Evolutionary conservation across 371 early-diverging fungal species (phyloP).

Genomic region (Syncephalastrum sp.): DNA sequence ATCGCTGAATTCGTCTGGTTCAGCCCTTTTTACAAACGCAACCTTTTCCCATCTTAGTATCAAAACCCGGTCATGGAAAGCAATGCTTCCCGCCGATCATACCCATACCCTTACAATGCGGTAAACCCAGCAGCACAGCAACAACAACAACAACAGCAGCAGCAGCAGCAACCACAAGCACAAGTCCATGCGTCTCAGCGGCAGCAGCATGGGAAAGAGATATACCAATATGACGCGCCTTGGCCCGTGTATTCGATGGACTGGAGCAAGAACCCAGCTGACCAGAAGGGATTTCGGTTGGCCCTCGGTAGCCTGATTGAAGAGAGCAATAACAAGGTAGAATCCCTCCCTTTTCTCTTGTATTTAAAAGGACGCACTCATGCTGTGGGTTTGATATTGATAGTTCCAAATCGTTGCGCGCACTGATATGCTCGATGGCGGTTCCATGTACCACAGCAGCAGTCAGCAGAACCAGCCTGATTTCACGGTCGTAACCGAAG

Average conservation of each 20-base stretch:
- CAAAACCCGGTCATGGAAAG: no score
- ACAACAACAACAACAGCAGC: no score
- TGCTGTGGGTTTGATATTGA: slow-evolving; percentile 5
- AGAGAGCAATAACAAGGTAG: slow-evolving; percentile 79
- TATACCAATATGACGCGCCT: slow-evolving; percentile 81
- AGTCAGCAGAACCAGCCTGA: slow-evolving; percentile 38
- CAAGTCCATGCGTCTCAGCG: no score
- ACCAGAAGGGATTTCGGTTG: slow-evolving; percentile 68
- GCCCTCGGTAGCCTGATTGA: slow-evolving; percentile 86
- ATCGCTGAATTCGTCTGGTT: no score
- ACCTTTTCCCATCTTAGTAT: no score
- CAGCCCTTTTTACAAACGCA: no score
- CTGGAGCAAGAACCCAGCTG: slow-evolving; percentile 75
- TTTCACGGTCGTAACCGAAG: slow-evolving; percentile 70
- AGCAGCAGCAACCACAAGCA: no score
- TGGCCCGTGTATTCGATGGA: slow-evolving; percentile 87
- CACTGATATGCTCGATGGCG: slow-evolving; percentile 33
- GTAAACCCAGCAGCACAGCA: no score
- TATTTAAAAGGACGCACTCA: slow-evolving; percentile 5
- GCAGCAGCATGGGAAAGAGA: slow-evolving; percentile 54
- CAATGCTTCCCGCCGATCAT: no score
- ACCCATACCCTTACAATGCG: no score
- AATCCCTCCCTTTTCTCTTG: no score
- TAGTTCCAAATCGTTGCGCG: slow-evolving; percentile 39
- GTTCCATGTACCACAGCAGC: slow-evolving; percentile 14